Base-by-base conservation (phyloP, 768 basidiomycete species). In the Leucosporidium yakuticum region DNA sequence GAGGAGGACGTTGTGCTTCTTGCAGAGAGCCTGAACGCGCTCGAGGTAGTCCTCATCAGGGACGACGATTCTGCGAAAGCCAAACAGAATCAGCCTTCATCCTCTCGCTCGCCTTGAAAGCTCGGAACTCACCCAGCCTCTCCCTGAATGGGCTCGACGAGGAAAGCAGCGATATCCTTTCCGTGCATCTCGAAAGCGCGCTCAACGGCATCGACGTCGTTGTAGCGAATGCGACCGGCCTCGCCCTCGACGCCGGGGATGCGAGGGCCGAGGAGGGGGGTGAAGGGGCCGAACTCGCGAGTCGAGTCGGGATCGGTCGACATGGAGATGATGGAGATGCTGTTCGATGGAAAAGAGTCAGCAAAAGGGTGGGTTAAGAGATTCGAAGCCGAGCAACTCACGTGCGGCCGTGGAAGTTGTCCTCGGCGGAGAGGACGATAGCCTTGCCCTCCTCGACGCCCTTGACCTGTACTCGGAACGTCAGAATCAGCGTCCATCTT, bases 121-220 rank as follows among this genome's bases (percentile, higher is more conserved):
- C 58, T 47, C 71, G 49, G 17, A 12, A 81, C 89, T 55, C 77
- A 91, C 90, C 92, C 94, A 23, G 95, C 95, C 80, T 97, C 95
- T n/a, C 95, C 95, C 78, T 99, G 96, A 69, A 99, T 98, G 8
- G 96, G 96, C 80, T 99, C 96, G 4, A 99, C 84, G 64, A 99
- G 83, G 82, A 99, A 93, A 1, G 90, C 95, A 9, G 94, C 96
- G 31, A 90, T 86, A 66, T 89, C 83, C 69, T 87, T 79, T 14
- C 95, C 93, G 77, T 93, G 83, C 48, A 87, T 77, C 68, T 90
- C 86, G 36, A 99, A 79, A 8, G 91, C 95, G 17, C 83, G 82
- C 77, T 87, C 85, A n/a, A 98, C 79, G 75, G 96, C 95, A 27
- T 85, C 85, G 29, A 88, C 82, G 68, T 88, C 83, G 36, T 91